Percentiles rank a stretch among this genome's conserved stretches.
These are phyloP conservation scores for Macadamia integrifolia DNA, from an alignment of 164 flowering plant genomes.

Conservation along the genomic window DNA sequence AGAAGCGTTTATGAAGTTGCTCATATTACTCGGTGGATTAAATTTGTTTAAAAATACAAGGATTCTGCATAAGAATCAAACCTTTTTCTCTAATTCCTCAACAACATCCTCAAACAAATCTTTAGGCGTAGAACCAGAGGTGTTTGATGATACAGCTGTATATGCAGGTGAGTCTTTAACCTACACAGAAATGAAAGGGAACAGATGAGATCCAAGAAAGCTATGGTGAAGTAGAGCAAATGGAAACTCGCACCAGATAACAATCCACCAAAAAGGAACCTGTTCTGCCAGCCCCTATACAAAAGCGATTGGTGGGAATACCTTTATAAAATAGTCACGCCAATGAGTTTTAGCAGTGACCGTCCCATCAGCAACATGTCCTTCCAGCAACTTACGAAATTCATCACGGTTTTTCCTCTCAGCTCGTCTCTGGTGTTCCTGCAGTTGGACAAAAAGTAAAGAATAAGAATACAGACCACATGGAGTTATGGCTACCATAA, in stretches of 20 bases:
- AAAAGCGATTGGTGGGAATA: constrained; percentile 10
- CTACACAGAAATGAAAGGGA: constrained; percentile 29
- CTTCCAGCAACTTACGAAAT: constrained; percentile 87
- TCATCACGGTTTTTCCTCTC: constrained; percentile 95
- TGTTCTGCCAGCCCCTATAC: background rate
- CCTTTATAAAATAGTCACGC: constrained; percentile 94
- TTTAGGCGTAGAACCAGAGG: constrained; percentile 86
- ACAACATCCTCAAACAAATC: constrained; percentile 91
- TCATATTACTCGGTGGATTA: too few species aligned
- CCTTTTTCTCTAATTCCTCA: constrained; percentile 89
- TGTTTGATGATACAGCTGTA: constrained; percentile 77
- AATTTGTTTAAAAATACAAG: too few species aligned
- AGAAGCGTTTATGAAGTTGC: background rate
- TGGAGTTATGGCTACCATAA: background rate
- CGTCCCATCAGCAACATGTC: constrained; percentile 62
- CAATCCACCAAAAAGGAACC: background rate
- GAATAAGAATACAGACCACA: constrained; percentile 5
- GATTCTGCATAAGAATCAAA: constrained; percentile 8
- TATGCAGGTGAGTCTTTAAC: constrained; percentile 76
- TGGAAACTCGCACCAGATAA: too few species aligned
- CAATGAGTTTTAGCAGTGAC: constrained; percentile 83
- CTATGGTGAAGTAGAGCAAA: background rate
- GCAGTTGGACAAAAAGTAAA: background rate
- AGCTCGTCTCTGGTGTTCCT: constrained; percentile 78
- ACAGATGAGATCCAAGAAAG: background rate